Conservation (phyloP, 805 yeast genomes). For the Saccharomyces jurei region DNA sequence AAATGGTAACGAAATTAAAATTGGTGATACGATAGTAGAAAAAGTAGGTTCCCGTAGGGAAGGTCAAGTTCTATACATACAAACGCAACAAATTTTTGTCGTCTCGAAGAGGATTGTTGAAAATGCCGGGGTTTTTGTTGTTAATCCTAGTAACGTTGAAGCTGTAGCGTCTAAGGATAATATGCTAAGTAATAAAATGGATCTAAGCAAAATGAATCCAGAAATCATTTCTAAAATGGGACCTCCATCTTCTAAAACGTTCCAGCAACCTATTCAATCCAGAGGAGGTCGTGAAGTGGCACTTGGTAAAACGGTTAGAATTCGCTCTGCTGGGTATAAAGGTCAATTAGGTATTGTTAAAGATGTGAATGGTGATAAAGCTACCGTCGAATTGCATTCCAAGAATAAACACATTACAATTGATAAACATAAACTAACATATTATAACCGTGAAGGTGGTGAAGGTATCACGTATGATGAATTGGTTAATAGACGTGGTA, state of each 20-base stretch:
- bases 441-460: constrained; percentile 55
- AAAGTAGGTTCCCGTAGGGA: constrained; percentile 74
- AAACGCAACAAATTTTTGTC: constrained; percentile 69
- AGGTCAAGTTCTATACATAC: constrained; percentile 81
- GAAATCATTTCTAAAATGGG: constrained; percentile 36
- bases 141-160: constrained; percentile 63
- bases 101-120: constrained; percentile 73
- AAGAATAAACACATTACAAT: constrained; percentile 83
- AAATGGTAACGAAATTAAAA: constrained; percentile 73
- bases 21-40: constrained; percentile 92
- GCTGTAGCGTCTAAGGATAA: constrained; percentile 82
- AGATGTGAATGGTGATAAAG: constrained; percentile 86
- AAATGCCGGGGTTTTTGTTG: constrained; percentile 86
- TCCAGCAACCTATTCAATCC: constrained; percentile 39
- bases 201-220: constrained; percentile 84
- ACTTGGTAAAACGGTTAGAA: constrained; percentile 74
- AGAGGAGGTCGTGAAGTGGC: constrained; percentile 75
- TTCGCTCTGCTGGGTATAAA: constrained; percentile 85
- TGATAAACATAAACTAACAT: constrained; percentile 68
- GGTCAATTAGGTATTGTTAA: constrained; percentile 90
- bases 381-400: constrained; percentile 89
- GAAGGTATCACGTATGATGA: constrained; percentile 71
- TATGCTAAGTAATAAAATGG: constrained; percentile 41
- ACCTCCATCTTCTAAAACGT: constrained; percentile 45
- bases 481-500: constrained; percentile 48